A percentile compares a stretch with the other conserved stretches of the same genome.
These are phyloP conservation scores for Monilinia polystroma DNA, from an alignment of 2,329 filamentous ascomycete species.

Conservation along the genomic window DNA sequence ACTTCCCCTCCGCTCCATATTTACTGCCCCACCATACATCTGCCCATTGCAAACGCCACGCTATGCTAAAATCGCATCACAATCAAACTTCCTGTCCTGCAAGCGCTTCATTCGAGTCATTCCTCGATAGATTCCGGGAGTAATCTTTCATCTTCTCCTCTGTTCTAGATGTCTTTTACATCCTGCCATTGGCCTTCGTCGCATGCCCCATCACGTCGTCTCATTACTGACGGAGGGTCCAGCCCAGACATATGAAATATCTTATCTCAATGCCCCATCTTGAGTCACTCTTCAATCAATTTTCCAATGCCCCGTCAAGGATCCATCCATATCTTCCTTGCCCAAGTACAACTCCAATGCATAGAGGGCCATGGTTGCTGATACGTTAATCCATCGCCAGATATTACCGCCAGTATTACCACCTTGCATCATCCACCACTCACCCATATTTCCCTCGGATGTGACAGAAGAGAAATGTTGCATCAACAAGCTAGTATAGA, in stretches of 20 bases:
- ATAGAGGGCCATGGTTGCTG: constrained; percentile 84
- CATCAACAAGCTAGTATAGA: constrained; percentile 92
- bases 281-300: constrained; percentile 63
- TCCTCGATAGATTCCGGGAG: background rate
- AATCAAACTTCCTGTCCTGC: constrained; percentile 6
- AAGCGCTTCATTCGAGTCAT: constrained; percentile 3
- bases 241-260: constrained; percentile 22
- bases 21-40: constrained; percentile 13
- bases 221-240: constrained; percentile 9
- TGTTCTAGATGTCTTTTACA: constrained; percentile 10
- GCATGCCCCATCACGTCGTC: background rate
- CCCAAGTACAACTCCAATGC: constrained; percentile 86
- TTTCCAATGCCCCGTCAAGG: constrained; percentile 84
- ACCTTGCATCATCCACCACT: constrained; percentile 83
- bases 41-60: constrained; percentile 20
- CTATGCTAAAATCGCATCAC: constrained; percentile 20
- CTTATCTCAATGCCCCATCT: constrained; percentile 12
- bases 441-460: constrained; percentile 60
- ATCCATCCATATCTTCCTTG: constrained; percentile 73
- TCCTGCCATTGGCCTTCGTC: constrained; percentile 1
- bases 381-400: constrained; percentile 93
- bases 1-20: constrained; percentile 1
- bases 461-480: constrained; percentile 85
- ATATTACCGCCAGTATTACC: constrained; percentile 80
- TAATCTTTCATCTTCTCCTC: background rate